Conservation (phyloP, 495 filamentous ascomycete genomes). For the Bacidia rubella region DNA sequence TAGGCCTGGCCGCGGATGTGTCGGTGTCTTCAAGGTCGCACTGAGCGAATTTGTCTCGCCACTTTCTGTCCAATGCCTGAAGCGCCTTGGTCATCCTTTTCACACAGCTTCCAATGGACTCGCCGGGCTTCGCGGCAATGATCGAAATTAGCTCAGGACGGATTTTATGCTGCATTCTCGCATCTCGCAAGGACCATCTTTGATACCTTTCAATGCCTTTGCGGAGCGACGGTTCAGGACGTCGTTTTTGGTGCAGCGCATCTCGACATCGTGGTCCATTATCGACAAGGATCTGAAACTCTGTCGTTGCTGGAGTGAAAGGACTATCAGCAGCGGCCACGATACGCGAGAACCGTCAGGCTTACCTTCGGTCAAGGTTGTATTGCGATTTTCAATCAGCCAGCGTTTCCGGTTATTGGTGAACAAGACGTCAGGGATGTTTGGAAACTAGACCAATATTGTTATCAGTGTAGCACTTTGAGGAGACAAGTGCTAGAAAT, state of each 20-base stretch:
- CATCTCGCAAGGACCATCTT: slow-evolving; percentile 32
- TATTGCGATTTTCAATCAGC: slow-evolving; percentile 32
- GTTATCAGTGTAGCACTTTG: too few relatives aligned
- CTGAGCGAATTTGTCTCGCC: slow-evolving; percentile 15
- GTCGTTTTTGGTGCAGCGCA: slow-evolving; percentile 18
- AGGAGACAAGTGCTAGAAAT: too few relatives aligned
- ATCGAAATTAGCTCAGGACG: slow-evolving; percentile 26
- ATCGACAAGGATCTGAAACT: slow-evolving; percentile 26
- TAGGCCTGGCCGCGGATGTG: not conserved
- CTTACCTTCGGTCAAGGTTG: slow-evolving; percentile 28
- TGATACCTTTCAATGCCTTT: slow-evolving; percentile 27
- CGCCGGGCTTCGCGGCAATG: slow-evolving; percentile 20
- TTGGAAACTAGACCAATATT: slow-evolving; percentile 28
- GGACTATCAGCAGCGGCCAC: not conserved
- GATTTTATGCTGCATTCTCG: slow-evolving; percentile 10
- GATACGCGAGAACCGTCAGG: not conserved
- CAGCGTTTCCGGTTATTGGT: slow-evolving; percentile 26
- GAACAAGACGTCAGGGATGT: slow-evolving; percentile 46
- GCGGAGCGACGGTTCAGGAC: slow-evolving; percentile 24
- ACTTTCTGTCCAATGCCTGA: slow-evolving; percentile 19
- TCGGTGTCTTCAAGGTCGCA: slow-evolving; percentile 1
- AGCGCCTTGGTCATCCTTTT: slow-evolving; percentile 22
- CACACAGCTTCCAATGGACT: slow-evolving; percentile 23
- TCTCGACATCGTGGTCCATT: slow-evolving; percentile 31
- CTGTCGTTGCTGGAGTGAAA: slow-evolving; percentile 1